These are phyloP conservation scores for Starmera amethionina DNA, from an alignment of 805 yeast species.

Conservation along the genomic window DNA sequence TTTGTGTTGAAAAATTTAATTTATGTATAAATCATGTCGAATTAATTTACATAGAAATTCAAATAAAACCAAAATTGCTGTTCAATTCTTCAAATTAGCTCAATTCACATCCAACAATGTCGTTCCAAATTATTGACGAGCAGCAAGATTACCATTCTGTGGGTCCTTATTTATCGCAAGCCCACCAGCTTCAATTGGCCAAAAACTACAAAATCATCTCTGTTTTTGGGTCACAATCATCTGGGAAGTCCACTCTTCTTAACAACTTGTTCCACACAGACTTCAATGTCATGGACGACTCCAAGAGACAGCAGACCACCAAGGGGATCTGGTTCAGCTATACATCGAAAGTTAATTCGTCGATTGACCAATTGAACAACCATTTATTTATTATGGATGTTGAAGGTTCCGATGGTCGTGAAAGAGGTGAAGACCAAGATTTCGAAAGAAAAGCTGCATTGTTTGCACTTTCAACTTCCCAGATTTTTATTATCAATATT, in stretches of 20 bases:
- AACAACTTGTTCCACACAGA: conserved; percentile 78
- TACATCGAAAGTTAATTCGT: conserved; percentile 30
- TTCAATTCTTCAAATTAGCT: not conserved
- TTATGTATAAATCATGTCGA: too few relatives aligned
- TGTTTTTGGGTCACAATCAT: conserved; percentile 94
- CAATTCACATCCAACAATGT: conserved; percentile 1
- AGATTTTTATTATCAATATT: conserved; percentile 80
- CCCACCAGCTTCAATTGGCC: conserved; percentile 38
- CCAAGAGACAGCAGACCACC: conserved; percentile 80
- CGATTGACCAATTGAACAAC: conserved; percentile 7
- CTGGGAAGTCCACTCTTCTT: conserved; percentile 90
- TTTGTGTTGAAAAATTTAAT: too few relatives aligned
- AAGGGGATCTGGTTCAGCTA: conserved; percentile 74
- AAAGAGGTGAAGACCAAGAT: conserved; percentile 97
- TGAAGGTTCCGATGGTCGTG: conserved; percentile 98
- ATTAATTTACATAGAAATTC: too few relatives aligned
- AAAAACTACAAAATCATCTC: conserved; percentile 82
- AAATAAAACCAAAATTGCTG: not conserved
- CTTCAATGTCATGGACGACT: conserved; percentile 91
- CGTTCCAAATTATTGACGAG: conserved; percentile 48
- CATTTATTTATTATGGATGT: conserved; percentile 77
- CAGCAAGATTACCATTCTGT: conserved; percentile 31
- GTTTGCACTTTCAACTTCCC: conserved; percentile 88
- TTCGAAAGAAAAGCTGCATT: conserved; percentile 94
- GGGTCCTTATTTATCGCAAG: conserved; percentile 21